Evolutionary conservation across 108 stramenopile genomes (phyloP).

Genomic region (Skeletonema tropicum): DNA sequence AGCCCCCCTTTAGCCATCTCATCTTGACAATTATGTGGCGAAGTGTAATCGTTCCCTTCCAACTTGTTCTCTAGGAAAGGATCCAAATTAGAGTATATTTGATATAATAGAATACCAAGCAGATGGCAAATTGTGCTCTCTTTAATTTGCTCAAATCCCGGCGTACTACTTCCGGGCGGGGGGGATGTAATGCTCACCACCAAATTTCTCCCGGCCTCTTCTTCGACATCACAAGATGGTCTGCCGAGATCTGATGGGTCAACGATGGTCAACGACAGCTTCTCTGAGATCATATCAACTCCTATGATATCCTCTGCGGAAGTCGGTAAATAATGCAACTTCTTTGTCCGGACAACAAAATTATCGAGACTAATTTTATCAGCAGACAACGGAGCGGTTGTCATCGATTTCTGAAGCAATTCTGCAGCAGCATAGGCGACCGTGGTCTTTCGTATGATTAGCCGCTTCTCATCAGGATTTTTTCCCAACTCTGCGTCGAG

Average conservation of each 20-base stretch:
- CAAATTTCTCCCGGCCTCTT: not conserved
- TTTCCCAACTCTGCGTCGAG: not conserved
- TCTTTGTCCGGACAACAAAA: slow-evolving; percentile 3
- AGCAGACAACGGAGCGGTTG: not conserved
- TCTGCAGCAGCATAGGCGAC: slow-evolving; percentile 28
- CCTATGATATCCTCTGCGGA: not conserved
- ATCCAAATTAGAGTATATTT: slow-evolving; percentile 2
- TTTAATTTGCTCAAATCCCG: not conserved
- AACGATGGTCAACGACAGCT: not conserved
- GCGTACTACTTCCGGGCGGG: not conserved
- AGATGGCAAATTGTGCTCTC: slow-evolving; percentile 2
- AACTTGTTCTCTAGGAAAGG: slow-evolving; percentile 8
- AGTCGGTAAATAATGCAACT: not conserved
- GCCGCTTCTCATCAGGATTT: not conserved
- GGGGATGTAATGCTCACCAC: not conserved
- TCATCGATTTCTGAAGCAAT: not conserved
- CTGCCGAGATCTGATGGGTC: not conserved
- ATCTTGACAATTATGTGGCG: not conserved
- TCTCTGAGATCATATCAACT: slow-evolving; percentile 9
- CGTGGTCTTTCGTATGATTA: slow-evolving; percentile 20
- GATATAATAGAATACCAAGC: not conserved
- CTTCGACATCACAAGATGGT: not conserved
- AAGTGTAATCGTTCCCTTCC: not conserved
- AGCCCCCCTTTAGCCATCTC: not conserved
- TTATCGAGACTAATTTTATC: slow-evolving; percentile 5